Conservation (phyloP, 352 stramenopile species). For the Phytopythium litorale region DNA sequence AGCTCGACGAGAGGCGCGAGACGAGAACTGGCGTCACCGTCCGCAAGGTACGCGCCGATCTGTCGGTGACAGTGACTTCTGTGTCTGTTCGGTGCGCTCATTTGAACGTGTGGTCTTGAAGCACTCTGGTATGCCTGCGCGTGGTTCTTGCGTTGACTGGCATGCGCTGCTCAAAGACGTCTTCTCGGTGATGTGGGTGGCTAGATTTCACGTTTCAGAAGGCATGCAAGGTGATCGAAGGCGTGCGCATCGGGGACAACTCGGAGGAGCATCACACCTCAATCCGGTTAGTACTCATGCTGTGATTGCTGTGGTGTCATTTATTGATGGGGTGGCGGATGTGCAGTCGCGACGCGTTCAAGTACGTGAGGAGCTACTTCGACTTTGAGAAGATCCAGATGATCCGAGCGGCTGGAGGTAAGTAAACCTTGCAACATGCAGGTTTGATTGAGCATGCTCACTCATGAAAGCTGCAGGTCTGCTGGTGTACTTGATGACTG, state of each 20-base stretch:
- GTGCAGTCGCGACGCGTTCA: slow-evolving; percentile 49
- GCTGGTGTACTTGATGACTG: slow-evolving; percentile 53
- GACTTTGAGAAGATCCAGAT: slow-evolving; percentile 74
- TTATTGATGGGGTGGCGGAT: not conserved
- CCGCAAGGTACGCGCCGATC: slow-evolving; percentile 39
- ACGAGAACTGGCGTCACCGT: slow-evolving; percentile 49
- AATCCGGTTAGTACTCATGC: not conserved
- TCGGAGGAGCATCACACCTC: slow-evolving; percentile 19
- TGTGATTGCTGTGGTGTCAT: not conserved
- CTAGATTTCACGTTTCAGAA: slow-evolving; percentile 79
- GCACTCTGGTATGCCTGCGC: slow-evolving; percentile 36
- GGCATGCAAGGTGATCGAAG: slow-evolving; percentile 65
- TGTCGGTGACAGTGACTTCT: not conserved
- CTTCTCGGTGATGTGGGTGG: not conserved
- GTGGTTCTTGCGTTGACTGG: not conserved
- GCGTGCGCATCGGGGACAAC: slow-evolving; percentile 47
- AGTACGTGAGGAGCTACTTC: slow-evolving; percentile 72
- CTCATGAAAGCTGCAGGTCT: slow-evolving; percentile 36
- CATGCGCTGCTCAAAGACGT: not conserved
- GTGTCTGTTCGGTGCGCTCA: slow-evolving; percentile 7
- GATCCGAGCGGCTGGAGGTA: slow-evolving; percentile 75
- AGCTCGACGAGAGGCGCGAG: slow-evolving; percentile 42
- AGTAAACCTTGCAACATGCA: not conserved
- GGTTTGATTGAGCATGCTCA: not conserved
- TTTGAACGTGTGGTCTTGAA: slow-evolving; percentile 10